Evolutionary conservation across 2,329 filamentous ascomycete genomes (phyloP), one percentile per base, ranked within the genome.

Genomic region (Pseudopithomyces maydicus): DNA sequence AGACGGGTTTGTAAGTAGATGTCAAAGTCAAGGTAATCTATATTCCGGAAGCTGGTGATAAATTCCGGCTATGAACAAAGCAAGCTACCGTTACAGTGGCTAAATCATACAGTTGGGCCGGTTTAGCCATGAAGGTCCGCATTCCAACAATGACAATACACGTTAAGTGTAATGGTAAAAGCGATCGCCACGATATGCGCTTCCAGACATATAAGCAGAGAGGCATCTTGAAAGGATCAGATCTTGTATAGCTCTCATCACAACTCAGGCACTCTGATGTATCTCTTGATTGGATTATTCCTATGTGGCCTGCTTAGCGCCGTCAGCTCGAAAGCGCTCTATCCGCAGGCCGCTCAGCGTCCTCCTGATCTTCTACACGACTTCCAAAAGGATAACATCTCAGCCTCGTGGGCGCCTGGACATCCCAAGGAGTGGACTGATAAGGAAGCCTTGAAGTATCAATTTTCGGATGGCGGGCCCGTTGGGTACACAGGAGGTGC

Each of bases 311-410:
- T 49, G 20, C 35, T 49, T 22, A 39, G 14, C 35, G 14, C 35
- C 6, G 47, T n/a, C 1, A 39, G 11, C 22, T 38, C 47, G 17
- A 41, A 26, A 36, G 47, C 47, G 3, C 47, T 41, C 15, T 49
- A 49, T 32, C 47, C 35, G 14, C 35, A 49, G 20, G 6, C 47
- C 15, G 15, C 14, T 6, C 20, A 29, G 15, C 35, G 35, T 8
- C 35, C 47, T 19, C 47, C 47, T 41, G 35, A 8, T 6, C 7
- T 49, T 14, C 22, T 41, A 11, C 47, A 39, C 22, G 46, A 41
- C 6, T 49, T 49, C 14, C 46, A 39, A 49, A 49, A 49, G 35
- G 39, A 49, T 20, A 49, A 49, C 15, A 22, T 41, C 19, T 49
- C 46, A 17, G 8, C 15, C 12, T 49, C 46, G 17, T 49, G 35